phyloP scores from a whole-genome alignment of 192 early-diverging fungal genomes.

The Coemansia sp. region DNA sequence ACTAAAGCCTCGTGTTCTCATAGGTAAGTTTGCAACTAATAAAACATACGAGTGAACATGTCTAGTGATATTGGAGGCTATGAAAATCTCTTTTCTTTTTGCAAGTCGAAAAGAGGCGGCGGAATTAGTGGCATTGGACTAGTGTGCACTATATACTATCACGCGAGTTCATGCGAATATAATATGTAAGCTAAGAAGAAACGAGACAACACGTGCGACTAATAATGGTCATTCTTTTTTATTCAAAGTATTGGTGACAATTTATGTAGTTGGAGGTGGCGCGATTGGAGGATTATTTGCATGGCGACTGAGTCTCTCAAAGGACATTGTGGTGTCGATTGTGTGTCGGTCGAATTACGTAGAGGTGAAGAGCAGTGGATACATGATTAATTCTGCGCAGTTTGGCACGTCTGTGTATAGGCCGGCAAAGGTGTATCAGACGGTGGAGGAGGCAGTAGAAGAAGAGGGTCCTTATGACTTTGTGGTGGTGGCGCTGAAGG shows the following conservation, averaged over 20 bases:
- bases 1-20: constrained; percentile 39
- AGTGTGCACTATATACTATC: background rate
- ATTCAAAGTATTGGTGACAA: background rate
- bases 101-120: background rate
- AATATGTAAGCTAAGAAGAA: background rate
- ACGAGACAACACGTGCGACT: background rate
- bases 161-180: background rate
- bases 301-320: constrained; percentile 40
- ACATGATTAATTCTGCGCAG: constrained; percentile 32
- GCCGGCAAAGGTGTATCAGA: constrained; percentile 22
- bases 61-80: background rate
- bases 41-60: background rate
- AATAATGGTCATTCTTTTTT: background rate
- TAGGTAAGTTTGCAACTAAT: constrained; percentile 21
- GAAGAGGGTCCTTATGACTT: constrained; percentile 36
- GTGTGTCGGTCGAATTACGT: constrained; percentile 52
- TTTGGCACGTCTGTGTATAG: constrained; percentile 31
- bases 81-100: background rate
- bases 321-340: constrained; percentile 28
- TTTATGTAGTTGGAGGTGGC: constrained; percentile 45
- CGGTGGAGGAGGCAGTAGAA: constrained; percentile 31
- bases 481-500: constrained; percentile 49
- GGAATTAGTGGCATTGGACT: background rate
- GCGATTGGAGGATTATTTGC: constrained; percentile 47
- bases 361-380: constrained; percentile 19